Conservation (phyloP, 2,329 filamentous ascomycete species). For the Diaporthe ampelina region DNA sequence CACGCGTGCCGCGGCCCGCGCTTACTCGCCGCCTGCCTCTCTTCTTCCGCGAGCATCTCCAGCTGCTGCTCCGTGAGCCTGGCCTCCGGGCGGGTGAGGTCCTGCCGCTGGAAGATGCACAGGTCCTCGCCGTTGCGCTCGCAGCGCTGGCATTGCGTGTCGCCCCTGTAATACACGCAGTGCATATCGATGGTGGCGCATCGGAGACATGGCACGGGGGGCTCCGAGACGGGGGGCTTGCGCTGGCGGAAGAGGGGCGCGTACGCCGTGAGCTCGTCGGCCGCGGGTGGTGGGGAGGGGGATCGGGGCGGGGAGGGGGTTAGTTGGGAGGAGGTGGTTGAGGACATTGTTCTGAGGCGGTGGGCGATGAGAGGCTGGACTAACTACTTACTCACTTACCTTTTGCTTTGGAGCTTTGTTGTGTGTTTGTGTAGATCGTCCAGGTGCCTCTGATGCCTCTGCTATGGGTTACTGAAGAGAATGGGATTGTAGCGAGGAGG, state of each 20-base stretch:
- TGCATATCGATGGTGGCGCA: not conserved
- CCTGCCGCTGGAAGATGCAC: constrained; percentile 11
- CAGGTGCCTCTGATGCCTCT: not conserved
- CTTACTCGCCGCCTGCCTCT: not conserved
- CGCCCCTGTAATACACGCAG: not conserved
- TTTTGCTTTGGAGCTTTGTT: not conserved
- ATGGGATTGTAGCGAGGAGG: not conserved
- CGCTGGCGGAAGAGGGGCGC: not conserved
- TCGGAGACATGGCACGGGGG: not conserved
- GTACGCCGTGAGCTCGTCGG: not conserved
- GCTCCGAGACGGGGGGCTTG: not conserved
- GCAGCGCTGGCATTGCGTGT: constrained; percentile 18
- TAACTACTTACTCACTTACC: constrained; percentile 9
- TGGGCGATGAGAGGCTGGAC: not conserved
- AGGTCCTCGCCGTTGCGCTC: constrained; percentile 5
- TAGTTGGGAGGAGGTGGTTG: not conserved
- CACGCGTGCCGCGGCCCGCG: not conserved
- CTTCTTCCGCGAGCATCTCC: not conserved
- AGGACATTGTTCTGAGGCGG: not conserved
- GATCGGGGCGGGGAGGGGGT: not conserved
- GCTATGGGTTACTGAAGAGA: not conserved
- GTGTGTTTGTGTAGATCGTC: not conserved
- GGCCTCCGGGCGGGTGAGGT: not conserved
- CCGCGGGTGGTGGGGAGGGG: not conserved
- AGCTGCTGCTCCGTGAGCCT: not conserved